Base-by-base conservation (phyloP, 176 grass and related monocot species). In the Musa schizocarpa region DNA sequence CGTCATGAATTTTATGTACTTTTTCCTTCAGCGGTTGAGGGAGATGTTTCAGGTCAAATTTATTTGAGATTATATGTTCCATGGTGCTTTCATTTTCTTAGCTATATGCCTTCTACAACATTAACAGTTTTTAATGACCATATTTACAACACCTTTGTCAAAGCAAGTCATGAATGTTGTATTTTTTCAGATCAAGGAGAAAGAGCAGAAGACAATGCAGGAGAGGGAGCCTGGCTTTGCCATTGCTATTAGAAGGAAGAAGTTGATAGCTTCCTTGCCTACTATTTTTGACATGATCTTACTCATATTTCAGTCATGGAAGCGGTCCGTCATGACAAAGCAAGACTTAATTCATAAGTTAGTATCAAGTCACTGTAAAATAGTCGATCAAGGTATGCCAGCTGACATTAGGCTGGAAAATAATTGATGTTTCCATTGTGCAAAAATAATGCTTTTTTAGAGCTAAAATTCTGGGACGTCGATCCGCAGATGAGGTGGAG, bases 321-420 rank as follows among this genome's bases (percentile, higher is more conserved):
- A 96, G 22, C 73, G 83, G 25, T 86, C 89, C 55, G 89, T 90
- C 21, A 84, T 92, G 85, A 85, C 89, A 73, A 92, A 88, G 71
- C 87, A 92, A 69, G 87, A 90, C 79, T 79, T 92, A 5, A 85
- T 96, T n/a, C 69, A 96, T 34, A 88, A 88, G 78, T 84, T 96
- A 53, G 82, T 92, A 74, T 78, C 83, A 48, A 86, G 72, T 61
- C 86, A 84, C 77, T 85, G 69, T 1, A 96, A 86, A 71, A 90
- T 92, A 50, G 78, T 84, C 0, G 93, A 92, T 52, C 86, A 71
- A 89, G 80, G 93, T 96, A 81, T 5, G 5, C 5, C 68, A 50
- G 66, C 20, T 9, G 21, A 66, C 23, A 10, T 29, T 66, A 12
- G 50, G 1, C 6, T 70, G 43, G 48, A 70, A 51, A 17, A 9